Base-by-base conservation (phyloP, 345 rosid genomes). In the Pistacia vera region DNA sequence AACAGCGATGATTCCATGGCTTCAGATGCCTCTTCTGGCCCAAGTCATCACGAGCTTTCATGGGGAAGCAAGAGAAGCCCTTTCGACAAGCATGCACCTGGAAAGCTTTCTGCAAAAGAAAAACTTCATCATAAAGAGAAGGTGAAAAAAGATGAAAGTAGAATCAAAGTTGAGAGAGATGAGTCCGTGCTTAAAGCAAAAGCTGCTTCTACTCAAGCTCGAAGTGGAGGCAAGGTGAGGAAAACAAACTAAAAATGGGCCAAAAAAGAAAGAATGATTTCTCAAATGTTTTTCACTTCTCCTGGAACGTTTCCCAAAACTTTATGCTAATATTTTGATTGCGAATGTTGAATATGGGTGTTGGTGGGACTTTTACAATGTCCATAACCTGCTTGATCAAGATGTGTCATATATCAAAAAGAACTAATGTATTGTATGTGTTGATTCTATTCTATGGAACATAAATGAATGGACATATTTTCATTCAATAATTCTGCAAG, bases 11-110 rank as follows among this genome's bases (percentile, higher is more conserved):
- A 89, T 55, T 91, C 95, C 0, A 88, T 91, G 95, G 85, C 88
- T 55, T 91, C 93, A 36, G 95, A 91, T 77, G 95, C 95, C 54
- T 89, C 93, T 22, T 91, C 95, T 5, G 90, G 93, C 13, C 92
- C 90, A 75, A 84, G 86, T 60, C 87, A 80, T 60, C 85, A 41
- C 3, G 79, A 88, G 73, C 59, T 81, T 78, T 70, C 77, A 61
- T 49, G 70, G 68, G 65, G 63, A 68, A 76, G 57, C 72, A 74
- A 25, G 51, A n/a, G 51, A 60, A 74, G 73, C 57, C 16, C 63
- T 25, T 66, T 41, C 46, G 59, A 61, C 30, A 81, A 83, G 85
- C 80, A 81, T 77, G 81, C 74, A 81, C 33, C 75, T 36, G 49
- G 36, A 7, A 79, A 80, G 63, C 77, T 49, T 28, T 68, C 77